Evolutionary conservation across 352 stramenopile genomes (phyloP).

Genomic region (Pythium brachiatum): DNA sequence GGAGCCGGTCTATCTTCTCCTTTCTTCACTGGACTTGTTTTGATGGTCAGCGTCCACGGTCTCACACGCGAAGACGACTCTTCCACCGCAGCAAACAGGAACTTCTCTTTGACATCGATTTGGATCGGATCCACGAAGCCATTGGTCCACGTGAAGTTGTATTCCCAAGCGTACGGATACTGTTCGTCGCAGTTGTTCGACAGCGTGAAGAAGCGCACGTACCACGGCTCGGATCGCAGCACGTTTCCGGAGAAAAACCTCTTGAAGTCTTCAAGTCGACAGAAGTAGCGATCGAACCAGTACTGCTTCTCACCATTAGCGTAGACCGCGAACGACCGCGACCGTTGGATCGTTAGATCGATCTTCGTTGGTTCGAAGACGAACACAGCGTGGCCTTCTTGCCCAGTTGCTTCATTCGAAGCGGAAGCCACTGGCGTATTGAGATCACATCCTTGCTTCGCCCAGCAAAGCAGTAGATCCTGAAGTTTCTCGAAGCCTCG

Average conservation of each 20-base stretch:
- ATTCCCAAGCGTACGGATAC: too few relatives aligned
- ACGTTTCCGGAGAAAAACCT: not conserved
- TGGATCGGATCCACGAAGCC: conserved; percentile 1
- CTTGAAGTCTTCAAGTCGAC: not conserved
- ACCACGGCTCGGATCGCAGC: not conserved
- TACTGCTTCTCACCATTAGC: not conserved
- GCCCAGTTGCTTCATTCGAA: not conserved
- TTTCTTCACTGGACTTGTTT: too few relatives aligned
- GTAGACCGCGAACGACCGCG: not conserved
- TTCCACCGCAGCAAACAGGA: too few relatives aligned
- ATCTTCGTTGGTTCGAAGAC: not conserved
- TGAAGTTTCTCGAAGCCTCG: not conserved
- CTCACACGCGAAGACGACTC: not conserved
- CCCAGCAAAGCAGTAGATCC: not conserved
- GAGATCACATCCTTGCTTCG: not conserved
- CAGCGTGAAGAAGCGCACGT: not conserved
- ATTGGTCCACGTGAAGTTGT: not conserved
- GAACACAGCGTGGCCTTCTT: not conserved
- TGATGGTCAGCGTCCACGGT: not conserved
- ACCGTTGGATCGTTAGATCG: not conserved
- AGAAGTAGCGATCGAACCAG: too few relatives aligned
- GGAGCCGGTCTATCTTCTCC: too few relatives aligned
- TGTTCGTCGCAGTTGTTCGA: not conserved
- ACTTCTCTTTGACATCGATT: too few relatives aligned
- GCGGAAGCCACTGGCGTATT: not conserved